Conservation (phyloP, 2,329 filamentous ascomycete genomes). For the Fusarium dlaminii region DNA sequence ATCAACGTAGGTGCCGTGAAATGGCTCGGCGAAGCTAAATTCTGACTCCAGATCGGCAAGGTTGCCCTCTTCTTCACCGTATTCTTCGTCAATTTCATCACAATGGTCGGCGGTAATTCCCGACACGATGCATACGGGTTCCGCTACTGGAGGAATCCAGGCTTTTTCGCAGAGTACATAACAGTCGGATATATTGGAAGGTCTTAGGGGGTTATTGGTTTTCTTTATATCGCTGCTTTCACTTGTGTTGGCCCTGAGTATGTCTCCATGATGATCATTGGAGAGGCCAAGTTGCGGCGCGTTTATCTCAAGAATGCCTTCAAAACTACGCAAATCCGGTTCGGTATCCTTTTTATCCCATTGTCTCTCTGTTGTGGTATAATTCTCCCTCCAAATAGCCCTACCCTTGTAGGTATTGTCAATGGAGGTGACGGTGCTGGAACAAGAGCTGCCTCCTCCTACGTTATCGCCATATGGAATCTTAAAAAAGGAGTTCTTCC, state of each 20-base stretch:
- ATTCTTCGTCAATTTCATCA: not conserved
- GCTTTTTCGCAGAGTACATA: not conserved
- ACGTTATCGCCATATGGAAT: not conserved
- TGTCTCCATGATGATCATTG: slow-evolving; percentile 2
- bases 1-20: not conserved
- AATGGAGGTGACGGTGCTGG: not conserved
- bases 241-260: not conserved
- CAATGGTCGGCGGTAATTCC: not conserved
- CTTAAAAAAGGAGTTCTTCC: not conserved
- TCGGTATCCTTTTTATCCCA: slow-evolving; percentile 1
- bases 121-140: not conserved
- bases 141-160: not conserved
- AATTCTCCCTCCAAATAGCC: not conserved
- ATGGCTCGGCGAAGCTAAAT: not conserved
- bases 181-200: not conserved
- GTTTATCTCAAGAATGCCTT: slow-evolving; percentile 5
- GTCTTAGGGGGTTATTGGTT: not conserved
- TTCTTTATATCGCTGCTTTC: not conserved
- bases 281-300: not conserved
- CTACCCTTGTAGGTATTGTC: not conserved
- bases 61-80: not conserved
- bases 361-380: not conserved
- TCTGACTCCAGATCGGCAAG: not conserved
- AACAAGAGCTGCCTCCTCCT: not conserved
- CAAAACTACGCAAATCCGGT: not conserved